Conservation (phyloP, 345 rosid species). For the Combretum micranthum region DNA sequence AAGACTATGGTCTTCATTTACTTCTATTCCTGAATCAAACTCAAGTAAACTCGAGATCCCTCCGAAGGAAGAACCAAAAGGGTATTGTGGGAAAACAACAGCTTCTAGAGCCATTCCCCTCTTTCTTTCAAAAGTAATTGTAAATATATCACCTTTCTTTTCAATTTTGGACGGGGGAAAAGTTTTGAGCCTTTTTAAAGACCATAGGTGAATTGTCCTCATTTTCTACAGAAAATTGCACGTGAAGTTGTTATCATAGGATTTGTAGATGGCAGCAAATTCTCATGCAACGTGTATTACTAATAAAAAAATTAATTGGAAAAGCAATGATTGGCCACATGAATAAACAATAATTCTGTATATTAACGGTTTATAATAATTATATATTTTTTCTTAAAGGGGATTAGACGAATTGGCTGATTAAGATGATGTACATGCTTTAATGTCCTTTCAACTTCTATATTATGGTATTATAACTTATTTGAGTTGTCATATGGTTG, state of each 20-base stretch:
- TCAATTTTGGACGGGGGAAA: constrained; percentile 11
- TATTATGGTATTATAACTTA: too few relatives aligned
- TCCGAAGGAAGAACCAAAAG: constrained; percentile 26
- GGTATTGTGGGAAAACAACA: constrained; percentile 43
- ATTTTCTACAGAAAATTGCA: constrained; percentile 23
- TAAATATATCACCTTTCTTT: not conserved
- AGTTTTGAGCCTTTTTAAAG: constrained; percentile 30
- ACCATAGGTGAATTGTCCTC: constrained; percentile 10
- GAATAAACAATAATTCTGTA: too few relatives aligned
- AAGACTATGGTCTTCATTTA: too few relatives aligned
- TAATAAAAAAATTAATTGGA: too few relatives aligned
- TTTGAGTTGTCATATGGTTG: too few relatives aligned
- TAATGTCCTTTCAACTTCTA: too few relatives aligned
- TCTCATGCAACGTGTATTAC: not conserved
- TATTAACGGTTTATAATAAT: too few relatives aligned
- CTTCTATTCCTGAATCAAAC: not conserved
- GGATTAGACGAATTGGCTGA: too few relatives aligned
- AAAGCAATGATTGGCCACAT: too few relatives aligned
- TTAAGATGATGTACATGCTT: too few relatives aligned
- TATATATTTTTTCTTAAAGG: too few relatives aligned
- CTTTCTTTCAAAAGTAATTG: constrained; percentile 1
- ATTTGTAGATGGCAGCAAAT: constrained; percentile 5
- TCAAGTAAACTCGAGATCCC: constrained; percentile 20
- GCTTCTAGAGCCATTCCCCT: constrained; percentile 65
- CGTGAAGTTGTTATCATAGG: constrained; percentile 17